Base-by-base conservation (phyloP, 1,284 basidiomycete species). In the Porodaedalea pini region DNA sequence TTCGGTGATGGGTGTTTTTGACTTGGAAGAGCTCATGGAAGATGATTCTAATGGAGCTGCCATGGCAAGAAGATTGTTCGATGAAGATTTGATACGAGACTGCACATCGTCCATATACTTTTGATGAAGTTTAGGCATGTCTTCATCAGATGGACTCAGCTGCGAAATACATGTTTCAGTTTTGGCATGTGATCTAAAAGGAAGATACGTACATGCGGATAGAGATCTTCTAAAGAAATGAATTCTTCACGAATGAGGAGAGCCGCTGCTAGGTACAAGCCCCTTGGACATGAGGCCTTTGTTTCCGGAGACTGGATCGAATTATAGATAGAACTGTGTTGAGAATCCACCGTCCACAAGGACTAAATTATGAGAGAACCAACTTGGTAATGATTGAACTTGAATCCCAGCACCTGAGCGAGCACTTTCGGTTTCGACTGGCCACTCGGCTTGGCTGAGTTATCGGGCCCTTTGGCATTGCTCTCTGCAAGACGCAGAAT, bases 331-430 rank as follows among this genome's bases (percentile, higher is more conserved):
- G 39, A 44, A 56, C 25, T 27, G 15, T 19, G 36, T 50, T 59
- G 45, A 55, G 48, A 40, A 60, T 50, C 49, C 52, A 23, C 27
- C 21, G 34, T 32, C 49, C 3, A 50, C 40, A 47, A 57, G 47
- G 57, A 50, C 60, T 7, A 43, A 53, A 21, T n/a, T 13, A 15
- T n/a, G 23, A 27, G 49, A 34, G 27, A 51, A 66, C 80, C 55
- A 62, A 91, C 91, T 73, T 93, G 87, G 71, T 96, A 98, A 70
- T 90, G 86, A 8, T 80, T 79, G 67, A 97, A 97, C 70, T 99
- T 98, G 80, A 98, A 98, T 19, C 96, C 96, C 11, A 99, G 76
- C 1, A 98, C 88, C 71, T 98, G 93, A 7, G 92, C 90, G 61
- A 96, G 76, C 13, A 94, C 87, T 48, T 85, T 73, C 64, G 88